Percentiles rank a stretch among this genome's conserved stretches.
Evolutionary conservation across 768 basidiomycete species (phyloP).

Genomic region (Mycena vulgaris): DNA sequence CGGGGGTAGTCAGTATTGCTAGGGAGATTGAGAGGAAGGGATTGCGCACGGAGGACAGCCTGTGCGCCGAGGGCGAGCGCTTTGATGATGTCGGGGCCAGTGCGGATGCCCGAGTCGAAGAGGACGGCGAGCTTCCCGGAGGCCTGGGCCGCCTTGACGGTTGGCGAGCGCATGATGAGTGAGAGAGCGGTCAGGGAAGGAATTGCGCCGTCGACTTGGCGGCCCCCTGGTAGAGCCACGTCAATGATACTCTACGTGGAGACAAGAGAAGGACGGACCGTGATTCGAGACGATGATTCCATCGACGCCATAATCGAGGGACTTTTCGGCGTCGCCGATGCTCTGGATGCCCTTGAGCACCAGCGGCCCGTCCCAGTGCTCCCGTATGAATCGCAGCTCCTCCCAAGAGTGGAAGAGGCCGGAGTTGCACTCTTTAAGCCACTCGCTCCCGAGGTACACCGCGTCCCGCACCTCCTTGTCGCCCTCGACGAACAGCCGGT

Average conservation of each 20-base stretch:
- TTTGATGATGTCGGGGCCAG: slow-evolving; percentile 87
- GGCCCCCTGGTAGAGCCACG: slow-evolving; percentile 64
- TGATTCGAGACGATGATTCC: slow-evolving; percentile 90
- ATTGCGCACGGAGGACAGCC: slow-evolving; percentile 74
- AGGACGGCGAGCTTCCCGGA: slow-evolving; percentile 77
- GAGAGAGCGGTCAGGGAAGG: slow-evolving; percentile 82
- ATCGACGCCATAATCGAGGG: slow-evolving; percentile 73
- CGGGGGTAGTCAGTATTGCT: not conserved
- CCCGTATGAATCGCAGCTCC: slow-evolving; percentile 75
- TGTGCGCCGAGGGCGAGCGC: slow-evolving; percentile 91
- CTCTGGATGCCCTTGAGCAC: slow-evolving; percentile 85
- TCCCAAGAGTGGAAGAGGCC: slow-evolving; percentile 80
- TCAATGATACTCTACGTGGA: not conserved
- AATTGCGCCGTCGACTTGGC: slow-evolving; percentile 86
- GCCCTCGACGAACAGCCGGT: slow-evolving; percentile 59
- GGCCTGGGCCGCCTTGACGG: slow-evolving; percentile 69
- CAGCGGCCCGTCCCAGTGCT: slow-evolving; percentile 85
- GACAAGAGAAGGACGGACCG: slow-evolving; percentile 56
- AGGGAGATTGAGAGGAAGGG: not conserved
- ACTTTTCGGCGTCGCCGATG: slow-evolving; percentile 78
- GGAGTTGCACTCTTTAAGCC: slow-evolving; percentile 75
- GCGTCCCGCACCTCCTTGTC: slow-evolving; percentile 60
- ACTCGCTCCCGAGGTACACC: slow-evolving; percentile 69
- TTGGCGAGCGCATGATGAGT: slow-evolving; percentile 74
- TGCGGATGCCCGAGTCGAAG: slow-evolving; percentile 88